phyloP scores from a whole-genome alignment of 768 basidiomycete genomes.

The Serendipita sp. region DNA sequence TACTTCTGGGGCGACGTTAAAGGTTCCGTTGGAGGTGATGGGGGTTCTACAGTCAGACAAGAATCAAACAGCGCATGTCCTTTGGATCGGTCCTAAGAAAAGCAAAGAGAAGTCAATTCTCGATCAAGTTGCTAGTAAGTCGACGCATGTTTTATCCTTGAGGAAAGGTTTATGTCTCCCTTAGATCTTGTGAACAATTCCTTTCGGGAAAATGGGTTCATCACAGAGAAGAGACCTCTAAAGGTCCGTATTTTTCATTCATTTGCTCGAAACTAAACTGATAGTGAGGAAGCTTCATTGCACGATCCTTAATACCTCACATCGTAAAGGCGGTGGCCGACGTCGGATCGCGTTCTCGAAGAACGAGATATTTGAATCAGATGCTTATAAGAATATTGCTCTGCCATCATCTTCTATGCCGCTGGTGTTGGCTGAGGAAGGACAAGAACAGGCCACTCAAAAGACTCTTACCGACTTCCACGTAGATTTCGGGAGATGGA shows the following conservation, averaged over 20 bases:
- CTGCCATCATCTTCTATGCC: not conserved
- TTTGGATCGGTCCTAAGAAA: not conserved
- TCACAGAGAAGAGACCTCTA: conserved; percentile 20
- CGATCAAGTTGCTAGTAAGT: not conserved
- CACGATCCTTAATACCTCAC: conserved; percentile 22
- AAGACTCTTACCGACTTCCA: not conserved
- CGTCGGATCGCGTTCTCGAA: conserved; percentile 29
- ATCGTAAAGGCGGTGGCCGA: conserved; percentile 17
- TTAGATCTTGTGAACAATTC: conserved; percentile 19
- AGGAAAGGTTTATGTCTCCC: not conserved
- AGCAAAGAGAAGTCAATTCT: not conserved
- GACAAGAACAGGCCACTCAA: not conserved
- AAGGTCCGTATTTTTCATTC: conserved; percentile 17
- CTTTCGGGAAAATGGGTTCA: conserved; percentile 19
- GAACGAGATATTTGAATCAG: conserved; percentile 19
- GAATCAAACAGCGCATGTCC: not conserved
- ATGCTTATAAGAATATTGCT: conserved; percentile 10
- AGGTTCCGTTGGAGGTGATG: not conserved
- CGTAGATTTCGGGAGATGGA: conserved; percentile 37
- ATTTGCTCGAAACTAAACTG: not conserved
- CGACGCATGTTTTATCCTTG: not conserved
- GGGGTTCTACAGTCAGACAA: not conserved
- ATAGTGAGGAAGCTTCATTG: conserved; percentile 20
- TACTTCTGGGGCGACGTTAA: not conserved
- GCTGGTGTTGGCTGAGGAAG: not conserved